Evolutionary conservation across 805 yeast species (phyloP).

Genomic region (Nakazawaea ernobii): DNA sequence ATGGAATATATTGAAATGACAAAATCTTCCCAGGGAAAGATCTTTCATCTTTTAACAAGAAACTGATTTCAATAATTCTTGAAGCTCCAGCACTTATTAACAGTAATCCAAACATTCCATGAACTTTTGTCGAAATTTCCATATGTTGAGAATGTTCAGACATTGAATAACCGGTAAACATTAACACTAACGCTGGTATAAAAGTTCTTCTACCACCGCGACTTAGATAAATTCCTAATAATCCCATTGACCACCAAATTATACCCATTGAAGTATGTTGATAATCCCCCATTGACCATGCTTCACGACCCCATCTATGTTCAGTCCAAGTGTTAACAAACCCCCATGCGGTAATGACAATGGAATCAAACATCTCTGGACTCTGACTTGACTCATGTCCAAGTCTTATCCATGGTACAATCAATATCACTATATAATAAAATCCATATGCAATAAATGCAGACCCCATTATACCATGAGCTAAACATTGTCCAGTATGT

Average conservation of each 20-base stretch:
- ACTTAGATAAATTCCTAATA: constrained; percentile 74
- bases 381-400: constrained; percentile 40
- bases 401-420: constrained; percentile 69
- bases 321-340: constrained; percentile 93
- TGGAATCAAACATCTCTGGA: constrained; percentile 82
- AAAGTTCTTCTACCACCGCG: constrained; percentile 63
- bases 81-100: constrained; percentile 73
- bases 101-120: constrained; percentile 77
- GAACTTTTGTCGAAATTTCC: constrained; percentile 78
- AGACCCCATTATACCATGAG: constrained; percentile 96
- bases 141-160: constrained; percentile 78
- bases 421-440: constrained; percentile 57
- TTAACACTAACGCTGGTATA: constrained; percentile 75
- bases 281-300: constrained; percentile 89
- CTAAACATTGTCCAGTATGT: constrained; percentile 92
- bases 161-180: constrained; percentile 94
- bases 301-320: constrained; percentile 88
- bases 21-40: constrained; percentile 38
- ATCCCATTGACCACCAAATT: constrained; percentile 93
- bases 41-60: constrained; percentile 62
- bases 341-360: constrained; percentile 84
- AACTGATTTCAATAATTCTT: constrained; percentile 74
- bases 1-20: constrained; percentile 83
- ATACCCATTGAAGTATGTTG: constrained; percentile 97
- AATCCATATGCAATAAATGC: constrained; percentile 81